These are phyloP conservation scores for Acrodontium crateriforme DNA, from an alignment of 2,329 filamentous ascomycete species.

Conservation along the genomic window DNA sequence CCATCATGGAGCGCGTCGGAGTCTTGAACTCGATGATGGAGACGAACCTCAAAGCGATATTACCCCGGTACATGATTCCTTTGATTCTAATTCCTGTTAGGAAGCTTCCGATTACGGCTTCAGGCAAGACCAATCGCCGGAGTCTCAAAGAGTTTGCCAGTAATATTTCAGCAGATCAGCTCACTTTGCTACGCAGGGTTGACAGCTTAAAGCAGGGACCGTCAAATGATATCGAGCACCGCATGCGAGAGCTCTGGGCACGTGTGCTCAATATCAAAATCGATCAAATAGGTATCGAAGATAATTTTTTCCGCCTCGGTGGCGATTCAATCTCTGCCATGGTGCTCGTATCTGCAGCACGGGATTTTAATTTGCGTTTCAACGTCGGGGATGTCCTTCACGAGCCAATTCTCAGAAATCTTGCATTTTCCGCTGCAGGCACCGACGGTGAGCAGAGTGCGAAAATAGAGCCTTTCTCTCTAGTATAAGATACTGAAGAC, in stretches of 20 bases:
- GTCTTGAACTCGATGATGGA: too few species aligned
- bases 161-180: slow-evolving; percentile 26
- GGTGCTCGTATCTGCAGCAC: slow-evolving; percentile 28
- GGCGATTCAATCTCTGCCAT: slow-evolving; percentile 35
- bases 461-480: too few species aligned
- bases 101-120: slow-evolving; percentile 54
- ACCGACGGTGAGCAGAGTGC: too few species aligned
- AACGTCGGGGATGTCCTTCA: slow-evolving; percentile 31
- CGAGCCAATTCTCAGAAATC: slow-evolving; percentile 10
- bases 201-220: slow-evolving; percentile 30
- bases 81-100: slow-evolving; percentile 57
- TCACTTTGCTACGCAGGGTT: slow-evolving; percentile 27
- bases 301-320: slow-evolving; percentile 33
- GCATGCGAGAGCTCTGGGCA: slow-evolving; percentile 43
- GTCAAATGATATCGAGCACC: slow-evolving; percentile 43
- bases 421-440: too few species aligned
- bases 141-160: not conserved
- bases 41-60: slow-evolving; percentile 34
- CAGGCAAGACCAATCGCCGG: slow-evolving; percentile 58
- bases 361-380: slow-evolving; percentile 22
- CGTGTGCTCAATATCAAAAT: slow-evolving; percentile 33
- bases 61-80: slow-evolving; percentile 72
- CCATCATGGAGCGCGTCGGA: too few species aligned
- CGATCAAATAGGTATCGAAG: slow-evolving; percentile 32
- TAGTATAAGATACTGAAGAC: slow-evolving; percentile 2